Evolutionary conservation across 768 basidiomycete species (phyloP).

Genomic region (Lentinus tigrinus): DNA sequence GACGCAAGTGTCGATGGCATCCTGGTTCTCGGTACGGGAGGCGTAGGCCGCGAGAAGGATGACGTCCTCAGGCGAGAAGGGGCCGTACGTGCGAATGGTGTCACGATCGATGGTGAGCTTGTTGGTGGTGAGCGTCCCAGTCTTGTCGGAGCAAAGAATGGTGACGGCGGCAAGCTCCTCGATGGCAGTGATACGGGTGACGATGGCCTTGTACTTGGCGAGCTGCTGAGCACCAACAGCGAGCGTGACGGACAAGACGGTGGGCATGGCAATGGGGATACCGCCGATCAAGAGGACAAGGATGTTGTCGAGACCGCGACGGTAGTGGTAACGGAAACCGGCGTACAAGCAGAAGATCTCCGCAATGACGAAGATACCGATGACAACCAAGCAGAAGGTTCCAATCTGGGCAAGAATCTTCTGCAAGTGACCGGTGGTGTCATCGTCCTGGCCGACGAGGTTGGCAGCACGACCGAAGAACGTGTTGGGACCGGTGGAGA

Average conservation of each 20-base stretch:
- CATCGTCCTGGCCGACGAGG: constrained; percentile 96
- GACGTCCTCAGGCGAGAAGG: constrained; percentile 86
- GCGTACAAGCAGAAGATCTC: constrained; percentile 95
- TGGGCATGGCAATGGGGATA: constrained; percentile 99
- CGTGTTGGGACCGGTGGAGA: constrained; percentile 96
- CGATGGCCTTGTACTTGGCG: constrained; percentile 99
- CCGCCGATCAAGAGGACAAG: constrained; percentile 99
- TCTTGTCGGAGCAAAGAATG: constrained; percentile 99
- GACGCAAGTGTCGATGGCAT: constrained; percentile 91
- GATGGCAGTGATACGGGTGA: constrained; percentile 99
- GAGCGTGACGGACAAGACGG: constrained; percentile 95
- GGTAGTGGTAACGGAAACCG: constrained; percentile 86
- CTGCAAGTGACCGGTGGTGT: constrained; percentile 97
- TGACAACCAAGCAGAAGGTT: constrained; percentile 94
- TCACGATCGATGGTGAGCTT: constrained; percentile 96
- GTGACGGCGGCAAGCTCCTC: constrained; percentile 98
- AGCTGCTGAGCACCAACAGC: constrained; percentile 99
- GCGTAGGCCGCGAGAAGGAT: constrained; percentile 94
- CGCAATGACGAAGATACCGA: constrained; percentile 92
- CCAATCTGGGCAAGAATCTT: constrained; percentile 98
- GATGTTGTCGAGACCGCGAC: constrained; percentile 95
- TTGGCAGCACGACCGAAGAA: constrained; percentile 99
- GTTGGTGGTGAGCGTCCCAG: constrained; percentile 97
- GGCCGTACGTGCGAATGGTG: constrained; percentile 88
- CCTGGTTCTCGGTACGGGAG: constrained; percentile 98